Evolutionary conservation across 2,329 filamentous ascomycete species (phyloP).

Genomic region (Basipetospora chlamydospora): DNA sequence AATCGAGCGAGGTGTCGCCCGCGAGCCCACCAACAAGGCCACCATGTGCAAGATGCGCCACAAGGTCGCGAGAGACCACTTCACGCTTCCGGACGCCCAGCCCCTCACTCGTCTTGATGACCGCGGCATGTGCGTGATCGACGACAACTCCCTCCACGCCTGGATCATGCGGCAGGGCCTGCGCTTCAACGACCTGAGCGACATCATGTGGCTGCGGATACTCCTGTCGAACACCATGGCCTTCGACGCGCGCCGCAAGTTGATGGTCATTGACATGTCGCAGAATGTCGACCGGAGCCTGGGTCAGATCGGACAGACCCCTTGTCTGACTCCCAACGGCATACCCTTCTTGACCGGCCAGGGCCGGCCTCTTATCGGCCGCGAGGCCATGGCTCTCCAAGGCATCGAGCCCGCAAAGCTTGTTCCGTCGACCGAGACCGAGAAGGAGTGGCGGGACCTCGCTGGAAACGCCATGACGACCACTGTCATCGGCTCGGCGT

Average conservation of each 20-base stretch:
- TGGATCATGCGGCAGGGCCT: conserved; percentile 37
- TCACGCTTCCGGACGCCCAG: conserved; percentile 29
- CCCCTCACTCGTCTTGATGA: conserved; percentile 47
- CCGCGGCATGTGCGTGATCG: conserved; percentile 31
- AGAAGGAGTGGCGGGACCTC: conserved; percentile 49
- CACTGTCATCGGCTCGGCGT: conserved; percentile 51
- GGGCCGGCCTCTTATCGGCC: conserved; percentile 44
- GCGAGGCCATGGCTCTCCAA: conserved; percentile 51
- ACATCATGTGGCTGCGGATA: conserved; percentile 40
- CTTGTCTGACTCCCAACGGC: conserved; percentile 55
- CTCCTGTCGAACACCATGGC: conserved; percentile 23
- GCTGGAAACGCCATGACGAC: conserved; percentile 71
- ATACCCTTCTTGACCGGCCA: conserved; percentile 45
- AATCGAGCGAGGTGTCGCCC: conserved; percentile 19
- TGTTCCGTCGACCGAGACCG: conserved; percentile 47
- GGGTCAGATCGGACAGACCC: conserved; percentile 40
- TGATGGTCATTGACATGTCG: conserved; percentile 45
- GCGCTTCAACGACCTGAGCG: conserved; percentile 51
- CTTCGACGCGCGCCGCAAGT: conserved; percentile 36
- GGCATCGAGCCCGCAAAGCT: conserved; percentile 51
- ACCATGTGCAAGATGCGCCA: conserved; percentile 45
- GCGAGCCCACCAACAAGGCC: conserved; percentile 29
- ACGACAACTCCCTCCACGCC: conserved; percentile 37
- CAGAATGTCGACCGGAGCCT: conserved; percentile 55
- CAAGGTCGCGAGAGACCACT: conserved; percentile 31